Conservation (phyloP, 2,329 filamentous ascomycete genomes). For the Camptophora hylomeconis region DNA sequence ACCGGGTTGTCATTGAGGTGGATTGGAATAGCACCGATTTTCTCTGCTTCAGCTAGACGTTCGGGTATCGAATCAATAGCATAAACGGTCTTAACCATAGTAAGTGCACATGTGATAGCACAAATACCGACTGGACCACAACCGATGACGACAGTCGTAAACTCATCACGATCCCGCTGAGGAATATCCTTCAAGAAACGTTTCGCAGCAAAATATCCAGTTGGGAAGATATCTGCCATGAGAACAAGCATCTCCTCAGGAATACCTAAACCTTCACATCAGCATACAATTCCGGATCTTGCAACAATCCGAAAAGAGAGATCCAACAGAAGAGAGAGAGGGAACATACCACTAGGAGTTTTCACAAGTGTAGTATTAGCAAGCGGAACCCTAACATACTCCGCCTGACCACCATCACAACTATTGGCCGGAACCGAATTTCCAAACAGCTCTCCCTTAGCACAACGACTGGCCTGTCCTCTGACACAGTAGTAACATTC, state of each 20-base stretch:
- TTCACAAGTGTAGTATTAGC: conserved; percentile 37
- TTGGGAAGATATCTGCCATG: conserved; percentile 20
- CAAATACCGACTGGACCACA: conserved; percentile 53
- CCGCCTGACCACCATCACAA: conserved; percentile 42
- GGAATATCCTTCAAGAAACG: conserved; percentile 17
- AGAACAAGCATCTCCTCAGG: conserved; percentile 21
- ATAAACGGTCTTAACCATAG: conserved; percentile 48
- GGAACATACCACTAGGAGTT: conserved; percentile 22
- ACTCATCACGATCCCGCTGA: conserved; percentile 14
- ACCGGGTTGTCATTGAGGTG: conserved; percentile 46
- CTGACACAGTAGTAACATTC: conserved; percentile 39
- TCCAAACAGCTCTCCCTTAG: conserved; percentile 30
- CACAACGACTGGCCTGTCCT: conserved; percentile 41
- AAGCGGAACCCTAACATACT: conserved; percentile 41
- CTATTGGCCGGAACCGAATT: conserved; percentile 40
- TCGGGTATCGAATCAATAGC: conserved; percentile 51
- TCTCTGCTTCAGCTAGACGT: conserved; percentile 44
- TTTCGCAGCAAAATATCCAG: conserved; percentile 17
- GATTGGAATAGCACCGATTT: conserved; percentile 49
- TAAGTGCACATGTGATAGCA: conserved; percentile 51
- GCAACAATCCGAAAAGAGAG: too few species aligned
- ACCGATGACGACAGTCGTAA: conserved; percentile 48
- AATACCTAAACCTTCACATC: conserved; percentile 13
- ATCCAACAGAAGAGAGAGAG: background rate
- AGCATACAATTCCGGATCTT: too few species aligned